Conservation (phyloP, 2,329 filamentous ascomycete genomes). For the Aschersonia sp. region DNA sequence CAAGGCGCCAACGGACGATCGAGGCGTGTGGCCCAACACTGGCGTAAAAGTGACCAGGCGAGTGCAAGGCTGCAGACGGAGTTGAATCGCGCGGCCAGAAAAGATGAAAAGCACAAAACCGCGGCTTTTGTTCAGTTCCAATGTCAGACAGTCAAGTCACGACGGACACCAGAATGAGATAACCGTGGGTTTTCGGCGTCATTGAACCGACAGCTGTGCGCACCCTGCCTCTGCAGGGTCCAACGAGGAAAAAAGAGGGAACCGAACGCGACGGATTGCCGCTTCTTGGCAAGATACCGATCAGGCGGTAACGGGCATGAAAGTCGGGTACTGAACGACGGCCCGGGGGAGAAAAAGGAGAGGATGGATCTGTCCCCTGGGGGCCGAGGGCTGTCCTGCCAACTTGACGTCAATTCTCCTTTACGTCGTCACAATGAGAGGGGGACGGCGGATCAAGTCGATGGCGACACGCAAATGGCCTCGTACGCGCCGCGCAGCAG, state of each 20-base stretch:
- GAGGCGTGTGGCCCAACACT: no score
- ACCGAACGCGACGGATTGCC: not conserved
- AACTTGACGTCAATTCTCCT: no score
- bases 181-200: constrained; percentile 43
- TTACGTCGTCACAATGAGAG: no score
- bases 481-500: no score
- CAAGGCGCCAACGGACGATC: not conserved
- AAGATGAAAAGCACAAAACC: not conserved
- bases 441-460: no score
- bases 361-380: constrained; percentile 1
- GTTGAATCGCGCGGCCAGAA: not conserved
- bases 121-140: not conserved
- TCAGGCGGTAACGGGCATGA: not conserved
- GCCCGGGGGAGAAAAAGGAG: not conserved
- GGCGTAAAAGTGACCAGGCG: no score
- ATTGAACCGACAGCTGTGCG: constrained; percentile 20
- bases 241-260: not conserved
- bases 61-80: no score
- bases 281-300: not conserved
- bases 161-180: constrained; percentile 40
- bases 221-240: not conserved
- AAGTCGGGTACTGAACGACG: not conserved
- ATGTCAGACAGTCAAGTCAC: constrained; percentile 26
- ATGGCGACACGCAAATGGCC: no score
- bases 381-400: no score